Conservation (phyloP, 73 alveolate genomes). For the Tetrahymena elliotti region DNA sequence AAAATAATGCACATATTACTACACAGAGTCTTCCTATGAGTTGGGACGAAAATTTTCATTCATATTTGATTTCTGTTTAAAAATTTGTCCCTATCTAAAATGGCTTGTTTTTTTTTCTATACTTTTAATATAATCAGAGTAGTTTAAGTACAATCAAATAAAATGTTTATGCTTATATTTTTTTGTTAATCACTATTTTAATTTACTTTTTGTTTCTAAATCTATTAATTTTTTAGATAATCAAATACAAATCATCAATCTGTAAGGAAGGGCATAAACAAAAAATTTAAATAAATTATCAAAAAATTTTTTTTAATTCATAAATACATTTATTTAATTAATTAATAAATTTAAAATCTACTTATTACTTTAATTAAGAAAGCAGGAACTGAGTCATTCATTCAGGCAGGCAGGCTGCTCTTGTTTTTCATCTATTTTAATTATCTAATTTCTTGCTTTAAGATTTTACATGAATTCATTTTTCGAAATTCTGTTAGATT, state of each 20-base stretch:
- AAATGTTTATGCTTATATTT: too few relatives aligned
- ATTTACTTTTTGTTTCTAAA: too few relatives aligned
- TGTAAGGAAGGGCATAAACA: not conserved
- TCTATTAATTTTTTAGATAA: too few relatives aligned
- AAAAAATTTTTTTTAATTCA: too few relatives aligned
- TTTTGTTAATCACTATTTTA: not conserved
- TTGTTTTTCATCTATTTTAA: not conserved
- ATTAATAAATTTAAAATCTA: too few relatives aligned
- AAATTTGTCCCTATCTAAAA: not conserved
- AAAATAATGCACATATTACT: not conserved
- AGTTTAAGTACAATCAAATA: not conserved
- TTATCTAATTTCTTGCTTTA: not conserved
- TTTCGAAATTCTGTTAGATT: not conserved
- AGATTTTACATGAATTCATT: not conserved
- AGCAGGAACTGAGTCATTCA: too few relatives aligned
- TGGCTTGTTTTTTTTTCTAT: not conserved
- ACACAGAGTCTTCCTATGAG: not conserved
- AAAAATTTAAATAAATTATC: not conserved
- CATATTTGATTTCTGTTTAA: not conserved
- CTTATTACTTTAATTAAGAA: too few relatives aligned
- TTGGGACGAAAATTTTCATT: not conserved
- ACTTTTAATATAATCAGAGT: not conserved
- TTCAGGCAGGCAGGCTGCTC: too few relatives aligned
- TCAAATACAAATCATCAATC: not conserved
- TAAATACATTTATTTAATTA: too few relatives aligned